Evolutionary conservation across 495 filamentous ascomycete genomes (phyloP).

Genomic region (Thermothielavioides terrestris): DNA sequence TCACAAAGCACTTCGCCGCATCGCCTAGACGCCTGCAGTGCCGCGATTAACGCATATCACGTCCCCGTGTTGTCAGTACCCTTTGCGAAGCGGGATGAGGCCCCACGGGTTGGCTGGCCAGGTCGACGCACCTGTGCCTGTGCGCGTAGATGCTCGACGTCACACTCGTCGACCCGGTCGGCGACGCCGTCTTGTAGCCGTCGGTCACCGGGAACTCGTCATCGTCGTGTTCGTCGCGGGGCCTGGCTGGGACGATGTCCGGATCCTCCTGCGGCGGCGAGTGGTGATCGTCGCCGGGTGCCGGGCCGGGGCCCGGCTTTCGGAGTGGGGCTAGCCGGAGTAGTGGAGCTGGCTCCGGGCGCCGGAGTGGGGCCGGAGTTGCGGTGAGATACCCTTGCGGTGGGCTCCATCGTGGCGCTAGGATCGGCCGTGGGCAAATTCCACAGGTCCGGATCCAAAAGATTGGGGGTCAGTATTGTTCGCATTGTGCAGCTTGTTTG

Average conservation of each 20-base stretch:
- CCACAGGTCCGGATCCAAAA: no score
- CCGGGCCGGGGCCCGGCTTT: neutral
- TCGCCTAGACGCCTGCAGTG: conserved; percentile 40
- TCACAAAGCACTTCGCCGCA: conserved; percentile 31
- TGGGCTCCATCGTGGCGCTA: neutral
- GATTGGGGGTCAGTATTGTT: neutral
- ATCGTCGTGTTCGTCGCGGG: conserved; percentile 9
- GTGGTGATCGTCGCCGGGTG: neutral
- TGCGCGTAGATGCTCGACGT: conserved; percentile 39
- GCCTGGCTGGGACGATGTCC: conserved; percentile 18
- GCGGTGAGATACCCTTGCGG: neutral
- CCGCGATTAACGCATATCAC: no score
- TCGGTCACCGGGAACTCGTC: conserved; percentile 27
- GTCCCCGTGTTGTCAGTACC: neutral
- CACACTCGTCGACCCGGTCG: conserved; percentile 28
- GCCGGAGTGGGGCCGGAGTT: neutral
- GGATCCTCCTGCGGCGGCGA: neutral
- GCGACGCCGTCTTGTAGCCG: conserved; percentile 17
- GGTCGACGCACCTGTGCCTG: conserved; percentile 38
- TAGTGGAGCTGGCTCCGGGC: neutral
- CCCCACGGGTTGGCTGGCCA: no score
- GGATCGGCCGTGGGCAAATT: neutral
- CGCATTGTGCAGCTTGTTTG: neutral
- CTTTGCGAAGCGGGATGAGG: no score
- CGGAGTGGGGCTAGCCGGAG: neutral